phyloP scores from a whole-genome alignment of 257 asterid genomes.

The Pogostemon cablin region DNA sequence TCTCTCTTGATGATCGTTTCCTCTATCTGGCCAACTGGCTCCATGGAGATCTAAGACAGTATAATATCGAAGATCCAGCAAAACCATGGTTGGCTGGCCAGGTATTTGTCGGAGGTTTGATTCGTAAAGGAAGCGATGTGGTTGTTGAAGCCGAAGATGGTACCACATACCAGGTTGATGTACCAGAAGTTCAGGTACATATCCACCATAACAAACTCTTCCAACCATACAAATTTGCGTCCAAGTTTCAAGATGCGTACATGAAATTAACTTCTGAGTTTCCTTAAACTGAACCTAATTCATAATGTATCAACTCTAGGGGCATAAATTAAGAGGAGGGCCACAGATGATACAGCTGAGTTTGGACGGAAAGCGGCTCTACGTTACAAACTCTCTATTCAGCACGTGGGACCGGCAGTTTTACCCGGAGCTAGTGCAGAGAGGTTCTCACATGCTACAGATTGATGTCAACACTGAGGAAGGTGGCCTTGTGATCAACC shows the following conservation, averaged over 20 bases:
- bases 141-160: conserved; percentile 80
- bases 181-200: conserved; percentile 76
- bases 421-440: conserved; percentile 78
- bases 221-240: too few species aligned
- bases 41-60: conserved; percentile 92
- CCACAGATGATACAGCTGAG: conserved; percentile 99
- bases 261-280: too few species aligned
- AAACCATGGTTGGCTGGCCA: conserved; percentile 75
- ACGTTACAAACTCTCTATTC: conserved; percentile 85
- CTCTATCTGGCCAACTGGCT: conserved; percentile 87
- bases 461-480: conserved; percentile 72
- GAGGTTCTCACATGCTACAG: conserved; percentile 84
- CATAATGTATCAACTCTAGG: conserved; percentile 40
- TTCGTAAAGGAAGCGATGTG: conserved; percentile 67
- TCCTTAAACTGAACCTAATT: background rate
- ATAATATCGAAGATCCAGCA: conserved; percentile 77
- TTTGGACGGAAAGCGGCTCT: conserved; percentile 86
- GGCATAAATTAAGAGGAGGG: conserved; percentile 81
- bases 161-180: conserved; percentile 69
- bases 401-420: conserved; percentile 92
- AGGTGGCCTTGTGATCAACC: conserved; percentile 83
- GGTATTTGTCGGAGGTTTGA: conserved; percentile 76
- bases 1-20: conserved; percentile 78
- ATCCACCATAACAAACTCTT: background rate
- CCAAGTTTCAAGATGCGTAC: too few species aligned